Evolutionary conservation across 768 basidiomycete species (phyloP), one percentile per base, ranked within the genome.

Genomic region (Hygrophorus pudorinus): DNA sequence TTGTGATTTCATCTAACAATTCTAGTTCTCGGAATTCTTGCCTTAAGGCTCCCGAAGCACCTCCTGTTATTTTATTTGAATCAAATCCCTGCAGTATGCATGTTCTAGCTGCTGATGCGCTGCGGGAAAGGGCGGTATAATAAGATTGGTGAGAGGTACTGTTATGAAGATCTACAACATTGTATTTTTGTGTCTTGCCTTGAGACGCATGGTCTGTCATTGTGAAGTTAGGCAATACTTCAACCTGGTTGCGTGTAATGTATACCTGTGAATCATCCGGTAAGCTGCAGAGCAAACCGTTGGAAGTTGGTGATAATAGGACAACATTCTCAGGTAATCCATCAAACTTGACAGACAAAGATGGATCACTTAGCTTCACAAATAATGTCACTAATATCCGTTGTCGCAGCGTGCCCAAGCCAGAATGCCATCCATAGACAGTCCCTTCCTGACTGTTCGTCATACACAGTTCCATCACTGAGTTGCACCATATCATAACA

Each of bases 141-240:
- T 58, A 60, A 8, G 56, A 46, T 17, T 58, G 57, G 45, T 62
- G 60, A 31, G 14, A 48, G 16, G 35, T 20, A 10, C 50, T 48
- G 35, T 56, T 51, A 40, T 51, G 42, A 4, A 62, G 38, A 42
- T 64, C 57, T 2, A 58, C 56, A 1, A 56, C 42, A 54, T 63
- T 62, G 2, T 46, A 28, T 12, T 21, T 24, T 30, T 57, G 46
- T 11, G 61, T 60, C 39, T 59, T 61, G 2, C 64, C 63, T 46
- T 65, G 64, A 1, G 60, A 61, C 5, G 57, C 50, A 48, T 58
- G 65, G 42, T 63, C 63, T 3, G 63, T 64, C 60, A 64, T 62
- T 13, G 60, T 51, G n/a, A n/a, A n/a, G n/a, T n/a, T n/a, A n/a
- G n/a, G n/a, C n/a, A n/a, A n/a, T n/a, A n/a, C n/a, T n/a, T 54